Evolutionary conservation across 441 rosid species (phyloP), one percentile per base, ranked within the genome.

Genomic region (Erysimum pusillum): DNA sequence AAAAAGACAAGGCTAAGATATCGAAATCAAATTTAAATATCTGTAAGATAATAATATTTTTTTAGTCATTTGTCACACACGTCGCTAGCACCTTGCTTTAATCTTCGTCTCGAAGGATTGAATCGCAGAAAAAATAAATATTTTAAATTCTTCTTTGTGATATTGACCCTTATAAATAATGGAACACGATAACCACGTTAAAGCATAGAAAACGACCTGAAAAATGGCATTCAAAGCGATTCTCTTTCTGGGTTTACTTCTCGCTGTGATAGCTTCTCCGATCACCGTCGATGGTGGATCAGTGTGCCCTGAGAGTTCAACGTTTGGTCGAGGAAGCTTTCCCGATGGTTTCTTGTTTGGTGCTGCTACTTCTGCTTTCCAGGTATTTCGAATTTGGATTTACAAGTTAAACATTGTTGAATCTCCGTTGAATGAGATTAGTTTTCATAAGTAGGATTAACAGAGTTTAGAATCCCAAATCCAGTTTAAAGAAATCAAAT

Each of bases 281-380:
- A 45, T 13, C 67, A 63, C 64, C 68, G 75, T 46, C 11, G 10
- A 69, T 20, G 75, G 67, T 38, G 79, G 18, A 48, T 0, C 79
- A 18, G 75, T 48, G 6, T 79, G 82, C 25, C 79, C 72, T 2
- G 17, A 69, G 34, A 42, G 76, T 38, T 74, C 78, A 18, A 22
- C 75, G 3, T 56, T 81, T 65, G 81, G 81, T 67, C 76, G 84
- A 1, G 77, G 78, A 9, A 81, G 83, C 79, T 81, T 81, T 46
- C 83, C 83, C 8, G 61, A 58, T 73, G 83, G 68, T 63, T 81
- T 81, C 67, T 38, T 81, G 57, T 77, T 81, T n/a, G 83, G 83
- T 59, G 75, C 83, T 67, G 66, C 81, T 0, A 73, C 78, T 34
- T 77, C 76, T 62, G 73, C 83, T 77, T 81, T 76, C 35, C 81